These are phyloP conservation scores for Coemansia sp. DNA, from an alignment of 192 early-diverging fungal species.

Conservation along the genomic window DNA sequence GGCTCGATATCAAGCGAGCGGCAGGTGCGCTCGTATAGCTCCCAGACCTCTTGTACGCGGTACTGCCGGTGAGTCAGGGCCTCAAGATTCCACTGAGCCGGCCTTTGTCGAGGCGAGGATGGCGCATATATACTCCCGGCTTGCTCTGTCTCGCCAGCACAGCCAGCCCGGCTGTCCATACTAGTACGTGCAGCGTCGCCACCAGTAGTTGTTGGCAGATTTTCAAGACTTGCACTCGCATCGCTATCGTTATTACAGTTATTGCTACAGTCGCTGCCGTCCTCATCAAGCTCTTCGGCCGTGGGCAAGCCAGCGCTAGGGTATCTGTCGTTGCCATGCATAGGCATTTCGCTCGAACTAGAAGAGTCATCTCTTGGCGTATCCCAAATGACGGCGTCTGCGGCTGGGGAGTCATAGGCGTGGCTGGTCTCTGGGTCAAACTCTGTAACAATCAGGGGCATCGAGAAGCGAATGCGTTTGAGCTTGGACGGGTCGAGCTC, in stretches of 20 bases:
- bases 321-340: conserved; percentile 1
- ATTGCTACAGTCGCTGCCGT: conserved; percentile 1
- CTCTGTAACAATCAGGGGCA: conserved; percentile 56
- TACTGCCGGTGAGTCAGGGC: conserved; percentile 40
- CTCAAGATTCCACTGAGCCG: conserved; percentile 43
- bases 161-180: neutral
- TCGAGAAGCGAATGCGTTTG: conserved; percentile 51
- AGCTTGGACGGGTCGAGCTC: conserved; percentile 48
- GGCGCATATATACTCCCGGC: neutral
- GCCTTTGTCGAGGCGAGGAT: conserved; percentile 9
- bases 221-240: neutral
- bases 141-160: neutral
- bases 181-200: neutral
- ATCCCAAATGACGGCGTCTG: conserved; percentile 1
- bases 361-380: neutral
- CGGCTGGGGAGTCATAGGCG: conserved; percentile 19
- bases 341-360: neutral
- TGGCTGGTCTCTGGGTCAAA: conserved; percentile 41
- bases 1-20: conserved; percentile 33
- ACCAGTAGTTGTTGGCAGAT: neutral
- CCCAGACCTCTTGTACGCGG: conserved; percentile 42
- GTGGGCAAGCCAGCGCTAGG: neutral
- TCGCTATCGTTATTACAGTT: neutral
- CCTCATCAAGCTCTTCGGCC: neutral
- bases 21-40: conserved; percentile 43